Evolutionary conservation across 768 basidiomycete genomes (phyloP), one percentile per base, ranked within the genome.

Genomic region (Psilocybe azurescens): DNA sequence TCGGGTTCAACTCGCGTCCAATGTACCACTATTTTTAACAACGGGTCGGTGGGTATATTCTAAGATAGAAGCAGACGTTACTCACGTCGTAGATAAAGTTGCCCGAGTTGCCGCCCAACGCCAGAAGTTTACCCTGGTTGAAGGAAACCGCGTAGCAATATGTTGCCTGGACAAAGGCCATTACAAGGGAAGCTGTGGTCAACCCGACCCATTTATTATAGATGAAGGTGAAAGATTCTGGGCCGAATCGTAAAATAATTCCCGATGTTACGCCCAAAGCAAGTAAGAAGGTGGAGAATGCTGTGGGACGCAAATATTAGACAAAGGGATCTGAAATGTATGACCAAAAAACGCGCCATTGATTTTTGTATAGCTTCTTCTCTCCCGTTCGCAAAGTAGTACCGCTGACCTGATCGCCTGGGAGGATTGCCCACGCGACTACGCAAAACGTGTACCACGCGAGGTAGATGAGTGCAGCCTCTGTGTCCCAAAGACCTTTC

Each of bases 131-230:
- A 28, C 85, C 89, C 8, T 75, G 59, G 54, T 78, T 81, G 82
- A 90, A 97, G 14, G 92, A 94, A 18, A 79, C 74, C 13, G 78
- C 78, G 67, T 97, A 96, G 62, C 89, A 89, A 39, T 80, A 86
- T 44, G 86, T 59, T 0, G 86, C 93, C 76, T 97, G 97, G 28
- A 87, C 69, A 55, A 91, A 59, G 1, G 94, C 83, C 90, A 95
- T 94, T 61, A 89, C 62, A 32, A 95, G 67, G 2, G 95, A 83
- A 0, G 95, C 94, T 14, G 95, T 94, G 39, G 91, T 75, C 62
- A 99, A 86, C 49, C 95, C 95, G 49, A 95, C 76, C 90, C 91
- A 99, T 78, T 93, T 91, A 64, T 97, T 87, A 76, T 97, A 95
- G 63, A 97, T 72, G 77, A 94, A 94, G 0, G 95, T 94, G 79